Base-by-base conservation (phyloP, 2,329 filamentous ascomycete species). In the Curvularia hawaiiensis region DNA sequence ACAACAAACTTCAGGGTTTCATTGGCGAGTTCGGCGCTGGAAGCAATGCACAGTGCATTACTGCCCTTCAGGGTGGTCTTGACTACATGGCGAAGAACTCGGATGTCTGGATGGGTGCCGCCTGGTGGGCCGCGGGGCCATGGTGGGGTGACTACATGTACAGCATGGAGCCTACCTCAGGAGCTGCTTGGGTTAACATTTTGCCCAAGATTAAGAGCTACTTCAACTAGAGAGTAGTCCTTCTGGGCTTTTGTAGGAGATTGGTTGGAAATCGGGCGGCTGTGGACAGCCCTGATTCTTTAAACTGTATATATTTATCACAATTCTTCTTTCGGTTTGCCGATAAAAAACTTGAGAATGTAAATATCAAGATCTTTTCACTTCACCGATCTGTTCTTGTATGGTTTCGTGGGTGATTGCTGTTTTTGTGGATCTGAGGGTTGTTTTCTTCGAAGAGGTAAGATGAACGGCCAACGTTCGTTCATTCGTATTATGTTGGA, bases 81-180 rank as follows among this genome's bases (percentile, higher is more conserved):
- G 65, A 71, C 26, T 82, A 82, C 66, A 61, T 86, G 63, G 74
- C 68, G 0, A 65, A 78, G 38, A 83, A 85, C 64, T 70, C 63
- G 1, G 82, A 84, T 71, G 81, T 85, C 3, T 85, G 84, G 84
- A 72, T 69, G 33, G 84, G 84, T 12, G 80, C 78, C 0, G 48
- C 80, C 0, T 85, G 82, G 81, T 85, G 84, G 83, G 80, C 80
- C 30, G 84, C 82, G 22, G 84, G 84, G 0, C 83, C 83, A 2
- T 85, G 79, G 73, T 76, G 80, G 82, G 79, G 67, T 0, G 66
- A 75, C 54, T 83, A 83, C 55, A 80, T 82, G 44, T 83, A 74
- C 51, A 76, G 67, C 45, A 78, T 85, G 65, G 83, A 85, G 75
- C 83, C 83, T 0, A 69, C 77, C 7, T 73, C 54, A 59, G 82